phyloP scores from a whole-genome alignment of 768 basidiomycete genomes.

The Jaapia argillacea region DNA sequence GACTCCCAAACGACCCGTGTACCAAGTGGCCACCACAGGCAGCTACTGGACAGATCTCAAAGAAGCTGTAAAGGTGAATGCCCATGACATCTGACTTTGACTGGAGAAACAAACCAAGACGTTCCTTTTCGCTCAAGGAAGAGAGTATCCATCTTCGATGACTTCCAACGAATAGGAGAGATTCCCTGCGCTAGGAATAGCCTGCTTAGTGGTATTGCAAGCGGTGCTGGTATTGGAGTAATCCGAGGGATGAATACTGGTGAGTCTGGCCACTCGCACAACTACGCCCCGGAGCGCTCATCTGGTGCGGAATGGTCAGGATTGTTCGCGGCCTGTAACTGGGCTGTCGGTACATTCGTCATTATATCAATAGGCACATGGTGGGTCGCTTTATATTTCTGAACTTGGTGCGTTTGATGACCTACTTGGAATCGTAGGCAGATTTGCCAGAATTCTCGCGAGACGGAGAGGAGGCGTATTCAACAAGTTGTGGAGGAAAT shows the following conservation, averaged over 20 bases:
- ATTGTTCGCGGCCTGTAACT: constrained; percentile 60
- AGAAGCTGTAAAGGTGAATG: constrained; percentile 23
- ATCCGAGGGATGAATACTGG: constrained; percentile 59
- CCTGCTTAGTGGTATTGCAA: constrained; percentile 69
- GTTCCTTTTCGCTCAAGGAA: constrained; percentile 21
- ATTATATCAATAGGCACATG: constrained; percentile 60
- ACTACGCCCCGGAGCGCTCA: neutral
- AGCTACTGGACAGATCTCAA: constrained; percentile 21
- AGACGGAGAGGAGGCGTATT: constrained; percentile 43
- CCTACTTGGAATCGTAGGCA: constrained; percentile 31
- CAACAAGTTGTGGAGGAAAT: constrained; percentile 50
- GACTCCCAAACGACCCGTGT: constrained; percentile 5
- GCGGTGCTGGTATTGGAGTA: constrained; percentile 67
- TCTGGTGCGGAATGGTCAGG: too few species aligned
- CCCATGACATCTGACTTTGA: neutral
- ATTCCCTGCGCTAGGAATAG: constrained; percentile 73
- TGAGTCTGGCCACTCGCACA: constrained; percentile 31
- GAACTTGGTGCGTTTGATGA: neutral
- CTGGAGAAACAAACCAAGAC: neutral
- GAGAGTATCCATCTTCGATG: constrained; percentile 38
- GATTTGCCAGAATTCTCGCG: constrained; percentile 47
- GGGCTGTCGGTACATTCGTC: constrained; percentile 71
- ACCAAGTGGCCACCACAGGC: constrained; percentile 23
- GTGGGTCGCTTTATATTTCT: constrained; percentile 28
- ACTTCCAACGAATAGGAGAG: constrained; percentile 52